Evolutionary conservation across 495 filamentous ascomycete species (phyloP).

Genomic region (Elaphomyces granulatus): DNA sequence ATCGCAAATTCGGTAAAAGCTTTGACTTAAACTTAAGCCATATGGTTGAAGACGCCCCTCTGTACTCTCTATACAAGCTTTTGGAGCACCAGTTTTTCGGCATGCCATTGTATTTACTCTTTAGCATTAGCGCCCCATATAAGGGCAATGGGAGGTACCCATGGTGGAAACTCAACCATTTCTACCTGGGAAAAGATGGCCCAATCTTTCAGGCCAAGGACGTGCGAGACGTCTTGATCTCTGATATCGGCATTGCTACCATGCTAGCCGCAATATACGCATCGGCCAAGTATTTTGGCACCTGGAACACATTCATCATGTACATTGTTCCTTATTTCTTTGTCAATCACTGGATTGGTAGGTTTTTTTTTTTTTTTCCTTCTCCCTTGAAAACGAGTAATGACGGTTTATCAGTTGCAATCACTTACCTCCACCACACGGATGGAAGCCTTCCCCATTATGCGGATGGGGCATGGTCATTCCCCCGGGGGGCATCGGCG

Average conservation of each 20-base stretch:
- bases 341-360: conserved; percentile 39
- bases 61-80: conserved; percentile 22
- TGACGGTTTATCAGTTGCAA: conserved; percentile 32
- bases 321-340: conserved; percentile 34
- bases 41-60: conserved; percentile 32
- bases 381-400: not conserved
- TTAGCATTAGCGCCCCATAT: conserved; percentile 29
- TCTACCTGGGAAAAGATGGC: conserved; percentile 27
- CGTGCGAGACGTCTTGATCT: conserved; percentile 28
- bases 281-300: conserved; percentile 19
- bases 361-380: conserved; percentile 1
- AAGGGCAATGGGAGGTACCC: conserved; percentile 10
- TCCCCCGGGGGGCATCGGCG: conserved; percentile 59
- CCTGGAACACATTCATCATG: conserved; percentile 20
- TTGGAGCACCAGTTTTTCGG: conserved; percentile 32
- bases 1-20: conserved; percentile 17
- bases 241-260: conserved; percentile 33
- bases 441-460: conserved; percentile 69
- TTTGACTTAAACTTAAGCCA: conserved; percentile 16
- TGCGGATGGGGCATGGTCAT: conserved; percentile 55
- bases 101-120: conserved; percentile 30
- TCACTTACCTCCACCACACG: conserved; percentile 77
- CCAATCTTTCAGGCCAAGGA: conserved; percentile 1
- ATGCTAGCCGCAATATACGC: conserved; percentile 19
- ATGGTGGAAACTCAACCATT: conserved; percentile 27